Conservation (phyloP, 371 early-diverging fungal genomes). For the Blakeslea trispora region DNA sequence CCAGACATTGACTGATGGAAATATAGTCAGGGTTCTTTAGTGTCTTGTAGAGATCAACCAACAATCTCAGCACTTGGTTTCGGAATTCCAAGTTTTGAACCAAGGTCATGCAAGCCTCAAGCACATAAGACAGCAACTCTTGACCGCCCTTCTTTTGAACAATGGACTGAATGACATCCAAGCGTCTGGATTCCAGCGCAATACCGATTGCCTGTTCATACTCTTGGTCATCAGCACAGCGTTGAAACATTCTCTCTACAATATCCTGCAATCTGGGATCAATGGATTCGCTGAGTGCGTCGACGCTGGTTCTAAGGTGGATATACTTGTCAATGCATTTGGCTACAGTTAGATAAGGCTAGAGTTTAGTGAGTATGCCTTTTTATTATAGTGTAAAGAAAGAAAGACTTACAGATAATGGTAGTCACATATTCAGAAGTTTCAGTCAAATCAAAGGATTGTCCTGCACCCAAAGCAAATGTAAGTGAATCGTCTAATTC, state of each 20-base stretch:
- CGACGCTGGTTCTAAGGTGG: conserved; percentile 59
- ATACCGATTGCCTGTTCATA: conserved; percentile 94
- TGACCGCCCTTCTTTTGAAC: conserved; percentile 71
- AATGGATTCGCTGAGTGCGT: conserved; percentile 49
- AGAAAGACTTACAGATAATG: conserved; percentile 77
- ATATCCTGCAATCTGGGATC: conserved; percentile 83
- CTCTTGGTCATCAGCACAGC: conserved; percentile 86
- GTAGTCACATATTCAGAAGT: conserved; percentile 91
- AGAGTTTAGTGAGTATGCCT: too few species aligned
- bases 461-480: conserved; percentile 95
- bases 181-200: conserved; percentile 87
- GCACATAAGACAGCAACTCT: conserved; percentile 80
- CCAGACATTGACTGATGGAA: conserved; percentile 88
- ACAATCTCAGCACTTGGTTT: conserved; percentile 79
- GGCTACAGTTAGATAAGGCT: conserved; percentile 46
- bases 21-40: conserved; percentile 87
- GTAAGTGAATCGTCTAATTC: conserved; percentile 92
- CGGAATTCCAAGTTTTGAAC: conserved; percentile 83
- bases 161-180: conserved; percentile 86
- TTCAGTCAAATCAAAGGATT: conserved; percentile 79
- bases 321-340: conserved; percentile 96
- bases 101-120: conserved; percentile 78
- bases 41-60: conserved; percentile 81
- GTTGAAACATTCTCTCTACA: conserved; percentile 92
- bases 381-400: too few species aligned